These are phyloP conservation scores for Ceratobasidium sp. DNA, from an alignment of 1,284 basidiomycete species.

Conservation along the genomic window DNA sequence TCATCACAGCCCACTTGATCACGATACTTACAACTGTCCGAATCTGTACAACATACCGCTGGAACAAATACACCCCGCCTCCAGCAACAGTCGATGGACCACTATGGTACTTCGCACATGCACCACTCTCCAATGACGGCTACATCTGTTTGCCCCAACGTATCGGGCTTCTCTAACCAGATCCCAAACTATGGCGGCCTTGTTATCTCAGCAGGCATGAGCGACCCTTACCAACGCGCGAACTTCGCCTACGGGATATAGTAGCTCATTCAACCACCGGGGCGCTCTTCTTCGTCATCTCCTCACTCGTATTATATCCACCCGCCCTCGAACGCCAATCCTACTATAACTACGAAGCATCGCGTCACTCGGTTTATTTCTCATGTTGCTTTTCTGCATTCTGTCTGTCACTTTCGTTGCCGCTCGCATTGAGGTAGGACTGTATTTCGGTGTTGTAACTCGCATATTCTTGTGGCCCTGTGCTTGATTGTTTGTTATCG, in stretches of 20 bases:
- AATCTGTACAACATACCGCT: conserved; percentile 52
- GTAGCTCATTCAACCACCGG: conserved; percentile 43
- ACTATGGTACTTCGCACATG: too few relatives aligned
- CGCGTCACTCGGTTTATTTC: conserved; percentile 33
- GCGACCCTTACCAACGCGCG: conserved; percentile 76
- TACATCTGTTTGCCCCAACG: too few relatives aligned
- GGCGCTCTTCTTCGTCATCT: neutral
- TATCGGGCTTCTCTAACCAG: too few relatives aligned
- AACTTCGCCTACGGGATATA: conserved; percentile 80
- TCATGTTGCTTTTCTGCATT: conserved; percentile 33
- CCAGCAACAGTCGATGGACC: conserved; percentile 56
- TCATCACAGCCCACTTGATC: conserved; percentile 52
- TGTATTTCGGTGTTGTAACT: too few relatives aligned
- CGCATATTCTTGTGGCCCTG: conserved; percentile 33
- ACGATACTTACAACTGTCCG: conserved; percentile 68
- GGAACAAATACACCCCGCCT: conserved; percentile 63
- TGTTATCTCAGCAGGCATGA: too few relatives aligned
- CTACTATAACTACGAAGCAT: conserved; percentile 13
- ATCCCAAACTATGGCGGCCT: too few relatives aligned
- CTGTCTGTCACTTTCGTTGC: too few relatives aligned
- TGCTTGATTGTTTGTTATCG: conserved; percentile 33
- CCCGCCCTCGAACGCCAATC: neutral
- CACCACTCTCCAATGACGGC: too few relatives aligned
- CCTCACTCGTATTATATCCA: conserved; percentile 23
- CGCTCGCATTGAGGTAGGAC: too few relatives aligned